Conservation (phyloP, 1,284 basidiomycete genomes). For the Paramarasmius palmivorus region DNA sequence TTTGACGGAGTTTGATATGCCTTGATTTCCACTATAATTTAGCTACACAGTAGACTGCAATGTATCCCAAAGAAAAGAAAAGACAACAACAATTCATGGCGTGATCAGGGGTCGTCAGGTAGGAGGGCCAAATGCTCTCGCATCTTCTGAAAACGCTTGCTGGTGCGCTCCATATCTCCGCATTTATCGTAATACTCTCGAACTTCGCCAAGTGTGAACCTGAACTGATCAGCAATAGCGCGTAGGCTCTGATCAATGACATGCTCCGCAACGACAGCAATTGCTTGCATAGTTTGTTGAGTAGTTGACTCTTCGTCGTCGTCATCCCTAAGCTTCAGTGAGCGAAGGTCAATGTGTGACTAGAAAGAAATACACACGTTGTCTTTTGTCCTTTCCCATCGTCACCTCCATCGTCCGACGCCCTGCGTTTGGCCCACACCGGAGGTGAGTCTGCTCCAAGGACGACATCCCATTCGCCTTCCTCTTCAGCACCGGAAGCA, state of each 20-base stretch:
- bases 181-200: slow-evolving; percentile 71
- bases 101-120: slow-evolving; percentile 29
- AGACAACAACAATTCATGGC: too few species aligned
- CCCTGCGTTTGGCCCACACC: slow-evolving; percentile 63
- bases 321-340: neutral
- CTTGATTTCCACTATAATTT: neutral
- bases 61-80: neutral
- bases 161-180: slow-evolving; percentile 66
- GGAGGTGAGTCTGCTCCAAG: slow-evolving; percentile 64
- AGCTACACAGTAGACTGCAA: neutral
- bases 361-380: slow-evolving; percentile 19
- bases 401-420: slow-evolving; percentile 34
- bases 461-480: slow-evolving; percentile 62
- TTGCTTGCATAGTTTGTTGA: slow-evolving; percentile 13
- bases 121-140: slow-evolving; percentile 50
- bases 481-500: slow-evolving; percentile 59
- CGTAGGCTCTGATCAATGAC: slow-evolving; percentile 61
- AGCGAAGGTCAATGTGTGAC: neutral
- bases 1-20: slow-evolving; percentile 42
- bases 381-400: slow-evolving; percentile 19
- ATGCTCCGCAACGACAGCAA: slow-evolving; percentile 36
- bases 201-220: slow-evolving; percentile 72
- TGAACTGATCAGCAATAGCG: slow-evolving; percentile 62
- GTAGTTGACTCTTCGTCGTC: slow-evolving; percentile 3
- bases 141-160: slow-evolving; percentile 64